phyloP scores from a whole-genome alignment of 495 filamentous ascomycete species.

The Echria macrotheca region DNA sequence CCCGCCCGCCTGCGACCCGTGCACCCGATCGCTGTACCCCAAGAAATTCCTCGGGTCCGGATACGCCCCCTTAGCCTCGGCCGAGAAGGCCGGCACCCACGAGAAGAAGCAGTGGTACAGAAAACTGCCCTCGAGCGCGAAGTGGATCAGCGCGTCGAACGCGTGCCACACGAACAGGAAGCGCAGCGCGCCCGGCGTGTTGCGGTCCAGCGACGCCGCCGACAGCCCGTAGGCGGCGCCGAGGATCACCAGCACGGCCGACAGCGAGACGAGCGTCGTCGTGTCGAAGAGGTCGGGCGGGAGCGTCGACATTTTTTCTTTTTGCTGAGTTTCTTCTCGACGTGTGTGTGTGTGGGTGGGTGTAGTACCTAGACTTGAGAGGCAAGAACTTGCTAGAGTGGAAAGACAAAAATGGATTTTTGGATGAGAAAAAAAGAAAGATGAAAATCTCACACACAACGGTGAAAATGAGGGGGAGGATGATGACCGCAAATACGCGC shows the following conservation, averaged over 20 bases:
- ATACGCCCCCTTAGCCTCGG: slow-evolving; percentile 25
- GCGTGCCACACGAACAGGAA: slow-evolving; percentile 91
- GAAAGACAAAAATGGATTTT: no score
- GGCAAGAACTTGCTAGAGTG: slow-evolving; percentile 12
- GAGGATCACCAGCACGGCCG: slow-evolving; percentile 45
- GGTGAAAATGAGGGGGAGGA: no score
- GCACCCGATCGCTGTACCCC: slow-evolving; percentile 48
- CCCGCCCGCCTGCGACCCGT: slow-evolving; percentile 66
- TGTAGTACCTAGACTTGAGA: no score
- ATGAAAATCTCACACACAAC: no score
- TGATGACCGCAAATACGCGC: background rate
- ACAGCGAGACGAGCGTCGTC: slow-evolving; percentile 50
- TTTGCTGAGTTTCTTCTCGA: no score
- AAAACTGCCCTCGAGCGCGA: slow-evolving; percentile 83
- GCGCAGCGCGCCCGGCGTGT: slow-evolving; percentile 41
- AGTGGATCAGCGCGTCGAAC: slow-evolving; percentile 86
- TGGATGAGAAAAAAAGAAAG: no score
- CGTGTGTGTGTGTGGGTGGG: no score
- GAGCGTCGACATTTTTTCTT: slow-evolving; percentile 17
- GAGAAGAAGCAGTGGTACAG: slow-evolving; percentile 90
- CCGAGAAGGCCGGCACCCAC: slow-evolving; percentile 40
- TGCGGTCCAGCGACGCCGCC: slow-evolving; percentile 32
- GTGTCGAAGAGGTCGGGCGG: slow-evolving; percentile 45
- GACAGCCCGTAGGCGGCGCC: slow-evolving; percentile 41
- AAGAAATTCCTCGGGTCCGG: slow-evolving; percentile 41